Percentiles rank a stretch among this genome's conserved stretches.
Evolutionary conservation across 805 yeast species (phyloP).

Genomic region (Candida vartiovaarae): DNA sequence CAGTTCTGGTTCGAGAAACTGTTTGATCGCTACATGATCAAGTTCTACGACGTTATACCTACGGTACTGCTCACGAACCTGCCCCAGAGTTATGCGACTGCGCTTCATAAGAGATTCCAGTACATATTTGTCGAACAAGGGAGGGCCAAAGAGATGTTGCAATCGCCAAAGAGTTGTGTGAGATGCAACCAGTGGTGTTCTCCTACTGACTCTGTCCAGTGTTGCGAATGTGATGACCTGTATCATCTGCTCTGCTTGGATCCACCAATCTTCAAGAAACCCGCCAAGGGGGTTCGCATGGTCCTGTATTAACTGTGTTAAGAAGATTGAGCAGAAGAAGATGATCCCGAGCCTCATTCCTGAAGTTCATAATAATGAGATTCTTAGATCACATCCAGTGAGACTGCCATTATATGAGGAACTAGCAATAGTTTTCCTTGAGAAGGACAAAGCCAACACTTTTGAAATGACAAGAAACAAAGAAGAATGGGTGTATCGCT

Average conservation of each 20-base stretch:
- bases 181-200: conserved; percentile 84
- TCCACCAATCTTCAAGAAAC: conserved; percentile 75
- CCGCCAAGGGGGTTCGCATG: conserved; percentile 83
- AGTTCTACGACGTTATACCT: conserved; percentile 71
- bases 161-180: conserved; percentile 63
- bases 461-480: conserved; percentile 41
- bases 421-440: conserved; percentile 46
- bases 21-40: conserved; percentile 79
- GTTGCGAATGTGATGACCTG: conserved; percentile 66
- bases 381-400: conserved; percentile 1
- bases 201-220: conserved; percentile 61
- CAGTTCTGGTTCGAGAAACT: conserved; percentile 79
- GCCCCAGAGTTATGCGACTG: conserved; percentile 52
- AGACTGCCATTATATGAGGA: conserved; percentile 48
- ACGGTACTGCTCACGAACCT: conserved; percentile 51
- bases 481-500: conserved; percentile 82
- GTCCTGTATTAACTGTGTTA: conserved; percentile 80
- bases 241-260: conserved; percentile 82
- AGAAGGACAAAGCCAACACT: conserved; percentile 34
- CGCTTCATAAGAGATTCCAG: conserved; percentile 59
- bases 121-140: conserved; percentile 71
- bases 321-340: conserved; percentile 26
- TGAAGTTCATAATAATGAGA: not conserved
- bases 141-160: conserved; percentile 52
- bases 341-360: conserved; percentile 11